Evolutionary conservation across 202 grass and related monocot genomes (phyloP).

Genomic region (Setaria viridis): DNA sequence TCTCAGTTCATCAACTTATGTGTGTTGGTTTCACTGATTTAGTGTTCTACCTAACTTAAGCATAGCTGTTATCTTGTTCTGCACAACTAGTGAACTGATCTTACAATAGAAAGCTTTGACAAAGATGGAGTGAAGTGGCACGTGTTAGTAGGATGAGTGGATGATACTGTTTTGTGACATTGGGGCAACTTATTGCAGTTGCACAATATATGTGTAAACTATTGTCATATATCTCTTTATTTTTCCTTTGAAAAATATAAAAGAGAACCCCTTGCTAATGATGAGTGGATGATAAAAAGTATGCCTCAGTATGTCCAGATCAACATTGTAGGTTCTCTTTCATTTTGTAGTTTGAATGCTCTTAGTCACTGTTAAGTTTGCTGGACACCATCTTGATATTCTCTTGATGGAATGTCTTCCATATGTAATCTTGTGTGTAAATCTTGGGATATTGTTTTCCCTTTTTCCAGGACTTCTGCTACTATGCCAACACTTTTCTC

Average conservation of each 20-base stretch:
- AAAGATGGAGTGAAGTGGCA: neutral
- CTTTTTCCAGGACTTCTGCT: slow-evolving; percentile 89
- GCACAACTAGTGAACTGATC: neutral
- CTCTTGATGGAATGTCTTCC: neutral
- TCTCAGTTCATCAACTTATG: neutral
- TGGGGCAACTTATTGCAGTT: neutral
- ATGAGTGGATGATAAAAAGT: neutral
- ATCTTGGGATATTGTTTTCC: neutral
- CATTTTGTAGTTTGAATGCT: neutral
- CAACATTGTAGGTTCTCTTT: slow-evolving; percentile 13
- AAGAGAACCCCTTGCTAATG: neutral
- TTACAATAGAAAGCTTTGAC: neutral
- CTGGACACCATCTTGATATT: neutral
- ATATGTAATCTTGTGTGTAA: neutral
- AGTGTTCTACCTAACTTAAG: neutral
- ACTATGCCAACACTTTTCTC: slow-evolving; percentile 98
- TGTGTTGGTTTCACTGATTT: neutral
- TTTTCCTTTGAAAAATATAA: neutral
- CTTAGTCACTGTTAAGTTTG: neutral
- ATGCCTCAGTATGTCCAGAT: neutral
- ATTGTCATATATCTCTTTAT: neutral
- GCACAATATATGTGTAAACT: neutral
- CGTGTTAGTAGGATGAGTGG: neutral
- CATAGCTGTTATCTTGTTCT: neutral
- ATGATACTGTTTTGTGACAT: neutral